Base-by-base conservation (phyloP, 75 land plant genomes). In the Cunninghamia lanceolata region DNA sequence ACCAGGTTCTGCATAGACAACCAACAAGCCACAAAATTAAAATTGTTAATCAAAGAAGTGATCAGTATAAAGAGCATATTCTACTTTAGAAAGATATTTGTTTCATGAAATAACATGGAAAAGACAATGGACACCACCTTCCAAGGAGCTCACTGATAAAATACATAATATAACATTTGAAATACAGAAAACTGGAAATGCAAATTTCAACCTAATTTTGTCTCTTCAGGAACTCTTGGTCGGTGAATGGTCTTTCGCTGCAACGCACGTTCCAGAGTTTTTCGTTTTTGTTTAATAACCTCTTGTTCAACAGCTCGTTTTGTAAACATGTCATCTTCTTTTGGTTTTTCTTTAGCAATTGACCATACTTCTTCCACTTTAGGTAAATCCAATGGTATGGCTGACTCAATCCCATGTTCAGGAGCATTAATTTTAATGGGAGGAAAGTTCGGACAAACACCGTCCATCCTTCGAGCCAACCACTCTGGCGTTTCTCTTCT, bases 401-500 rank as follows among this genome's bases (percentile, higher is more conserved):
- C 85, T 35, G 83, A 85, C 36, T 86, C 85, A 35, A 71, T 70
- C 14, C 76, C 66, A 73, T 88, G 84, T 74, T 90, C 86, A 74
- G 84, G 54, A 38, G 86, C 19, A 45, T 86, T 81, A 68, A 45
- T 56, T 39, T 87, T 89, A 54, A 90, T 87, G 34, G 96, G 94
- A 34, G 96, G 96, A 79, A 94, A 88, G 74, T 86, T 91, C 50
- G 93, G 94, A 76, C 83, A 79, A 32, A 91, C 91, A 56, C 85
- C 83, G 10, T 86, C 86, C 68, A 93, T 93, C 85, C 92, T 90
- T 34, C 92, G 88, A 32, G 88, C 88, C 94, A 93, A 90, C 94
- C 94, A 94, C 34, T 93, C 95, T 81, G 96, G 96, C 56, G 89
- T 90, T 45, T 94, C 94, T 83, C 92, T 89, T 82, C 96, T 88